Evolutionary conservation across 2,329 filamentous ascomycete species (phyloP).

Genomic region (Arthrobotrys conoides): DNA sequence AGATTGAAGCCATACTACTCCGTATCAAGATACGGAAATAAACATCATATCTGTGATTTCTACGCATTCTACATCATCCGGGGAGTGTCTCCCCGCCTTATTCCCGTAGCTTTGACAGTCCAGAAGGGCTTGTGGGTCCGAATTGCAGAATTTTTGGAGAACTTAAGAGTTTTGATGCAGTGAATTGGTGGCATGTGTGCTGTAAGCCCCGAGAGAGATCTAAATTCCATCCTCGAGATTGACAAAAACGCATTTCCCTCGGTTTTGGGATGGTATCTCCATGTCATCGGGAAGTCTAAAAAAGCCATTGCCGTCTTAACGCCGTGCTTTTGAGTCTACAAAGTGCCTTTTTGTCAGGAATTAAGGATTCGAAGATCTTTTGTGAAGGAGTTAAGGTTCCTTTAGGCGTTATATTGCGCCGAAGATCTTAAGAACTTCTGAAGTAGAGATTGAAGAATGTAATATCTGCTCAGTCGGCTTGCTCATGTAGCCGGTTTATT

Average conservation of each 20-base stretch:
- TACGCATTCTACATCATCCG: slow-evolving; percentile 16
- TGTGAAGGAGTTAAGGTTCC: not conserved
- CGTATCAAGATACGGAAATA: not conserved
- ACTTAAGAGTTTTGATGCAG: not conserved
- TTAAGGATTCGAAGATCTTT: not conserved
- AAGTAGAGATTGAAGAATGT: not conserved
- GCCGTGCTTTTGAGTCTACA: not conserved
- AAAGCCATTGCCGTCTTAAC: slow-evolving; percentile 5
- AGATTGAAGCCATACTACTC: slow-evolving; percentile 10
- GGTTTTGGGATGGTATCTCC: not conserved
- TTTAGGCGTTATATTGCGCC: not conserved
- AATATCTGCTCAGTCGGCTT: not conserved
- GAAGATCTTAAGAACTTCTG: not conserved
- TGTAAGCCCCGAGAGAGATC: not conserved
- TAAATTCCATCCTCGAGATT: not conserved
- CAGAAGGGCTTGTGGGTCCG: slow-evolving; percentile 21
- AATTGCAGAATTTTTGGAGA: slow-evolving; percentile 1
- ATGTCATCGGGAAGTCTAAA: not conserved
- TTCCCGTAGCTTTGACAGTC: not conserved
- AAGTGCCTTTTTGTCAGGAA: not conserved
- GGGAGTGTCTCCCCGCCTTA: slow-evolving; percentile 24
- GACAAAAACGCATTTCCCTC: slow-evolving; percentile 16
- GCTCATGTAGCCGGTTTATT: not conserved
- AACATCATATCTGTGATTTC: not conserved
- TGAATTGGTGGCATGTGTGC: not conserved